phyloP scores from a whole-genome alignment of 73 alveolate species.

The Tetrahymena malaccensis region DNA sequence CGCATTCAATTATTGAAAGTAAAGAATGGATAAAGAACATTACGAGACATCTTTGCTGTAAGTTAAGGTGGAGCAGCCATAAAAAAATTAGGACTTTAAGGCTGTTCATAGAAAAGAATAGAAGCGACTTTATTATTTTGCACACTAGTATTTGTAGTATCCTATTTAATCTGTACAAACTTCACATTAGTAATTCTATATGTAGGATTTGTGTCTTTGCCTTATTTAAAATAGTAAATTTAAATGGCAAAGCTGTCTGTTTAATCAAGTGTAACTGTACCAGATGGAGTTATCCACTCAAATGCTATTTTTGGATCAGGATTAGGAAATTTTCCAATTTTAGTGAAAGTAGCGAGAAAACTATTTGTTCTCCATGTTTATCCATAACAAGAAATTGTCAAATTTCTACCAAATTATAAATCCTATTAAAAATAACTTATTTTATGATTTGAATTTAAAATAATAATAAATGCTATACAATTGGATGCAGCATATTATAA shows the following conservation, averaged over 20 bases:
- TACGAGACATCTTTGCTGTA: neutral
- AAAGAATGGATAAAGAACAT: neutral
- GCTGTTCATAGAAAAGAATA: neutral
- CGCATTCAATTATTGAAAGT: neutral
- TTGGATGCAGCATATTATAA: neutral
- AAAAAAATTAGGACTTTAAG: neutral
- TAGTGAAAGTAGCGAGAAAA: neutral
- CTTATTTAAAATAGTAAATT: neutral
- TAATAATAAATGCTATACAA: neutral
- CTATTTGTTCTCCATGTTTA: neutral
- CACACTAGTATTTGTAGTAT: neutral
- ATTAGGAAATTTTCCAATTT: neutral
- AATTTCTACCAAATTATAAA: neutral
- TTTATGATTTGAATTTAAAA: neutral
- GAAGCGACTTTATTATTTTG: neutral
- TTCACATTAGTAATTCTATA: neutral
- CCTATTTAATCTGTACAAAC: no score
- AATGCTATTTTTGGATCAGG: neutral
- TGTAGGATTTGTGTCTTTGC: neutral
- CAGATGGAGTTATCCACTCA: neutral
- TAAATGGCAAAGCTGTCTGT: neutral
- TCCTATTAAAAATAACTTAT: neutral
- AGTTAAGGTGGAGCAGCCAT: neutral
- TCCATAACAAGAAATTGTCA: neutral
- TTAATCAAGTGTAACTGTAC: neutral